A percentile compares a stretch with the other conserved stretches of the same genome.
Conservation (phyloP, 352 stramenopile genomes). For the Globisporangium nodosum region DNA sequence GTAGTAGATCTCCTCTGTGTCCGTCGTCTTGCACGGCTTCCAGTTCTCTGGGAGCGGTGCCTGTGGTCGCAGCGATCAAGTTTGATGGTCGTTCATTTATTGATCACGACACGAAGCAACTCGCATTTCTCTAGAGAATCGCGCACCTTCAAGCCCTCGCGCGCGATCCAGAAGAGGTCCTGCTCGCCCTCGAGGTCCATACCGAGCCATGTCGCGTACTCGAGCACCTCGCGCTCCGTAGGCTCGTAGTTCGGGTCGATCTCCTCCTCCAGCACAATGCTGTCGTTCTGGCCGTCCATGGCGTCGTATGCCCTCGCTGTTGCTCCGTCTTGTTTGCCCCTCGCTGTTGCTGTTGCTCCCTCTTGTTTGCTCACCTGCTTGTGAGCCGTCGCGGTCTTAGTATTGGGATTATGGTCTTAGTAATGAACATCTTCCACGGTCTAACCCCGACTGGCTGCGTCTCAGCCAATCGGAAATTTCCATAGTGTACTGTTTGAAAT, state of each 20-base stretch:
- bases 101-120: neutral
- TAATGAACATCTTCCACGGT: too few species aligned
- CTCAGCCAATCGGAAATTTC: too few species aligned
- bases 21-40: conserved; percentile 94
- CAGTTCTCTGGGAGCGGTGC: conserved; percentile 92
- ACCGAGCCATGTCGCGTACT: conserved; percentile 95
- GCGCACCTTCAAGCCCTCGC: conserved; percentile 83
- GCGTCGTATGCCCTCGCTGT: neutral
- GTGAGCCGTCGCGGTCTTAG: too few species aligned
- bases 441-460: too few species aligned
- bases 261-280: conserved; percentile 92
- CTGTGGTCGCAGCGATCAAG: conserved; percentile 10
- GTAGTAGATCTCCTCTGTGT: conserved; percentile 96
- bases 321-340: too few species aligned
- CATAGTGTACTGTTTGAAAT: too few species aligned
- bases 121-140: neutral
- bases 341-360: too few species aligned
- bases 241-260: conserved; percentile 95
- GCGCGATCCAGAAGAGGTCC: conserved; percentile 93
- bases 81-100: neutral
- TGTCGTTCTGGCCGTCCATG: conserved; percentile 63
- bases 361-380: too few species aligned
- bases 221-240: conserved; percentile 86
- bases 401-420: too few species aligned
- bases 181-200: conserved; percentile 91